phyloP scores from a whole-genome alignment of 2,329 filamentous ascomycete species.

The Trichoderma gracile region DNA sequence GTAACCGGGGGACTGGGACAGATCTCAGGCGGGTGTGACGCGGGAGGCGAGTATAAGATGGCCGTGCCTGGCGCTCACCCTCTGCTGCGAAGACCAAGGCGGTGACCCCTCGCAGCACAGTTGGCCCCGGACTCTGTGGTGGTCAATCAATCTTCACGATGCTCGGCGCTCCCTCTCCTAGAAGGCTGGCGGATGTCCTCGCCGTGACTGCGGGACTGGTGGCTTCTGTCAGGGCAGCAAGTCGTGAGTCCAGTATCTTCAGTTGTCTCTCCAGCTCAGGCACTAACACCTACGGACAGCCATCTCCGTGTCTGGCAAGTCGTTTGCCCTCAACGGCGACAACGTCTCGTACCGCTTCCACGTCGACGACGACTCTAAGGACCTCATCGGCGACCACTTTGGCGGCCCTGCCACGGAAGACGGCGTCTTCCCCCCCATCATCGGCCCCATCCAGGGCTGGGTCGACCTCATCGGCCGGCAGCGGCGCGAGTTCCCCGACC shows the following conservation, averaged over 20 bases:
- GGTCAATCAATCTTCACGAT: constrained; percentile 2
- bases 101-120: not conserved
- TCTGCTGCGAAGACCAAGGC: not conserved
- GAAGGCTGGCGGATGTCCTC: constrained; percentile 11
- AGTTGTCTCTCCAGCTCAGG: not conserved
- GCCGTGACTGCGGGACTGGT: constrained; percentile 15
- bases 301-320: constrained; percentile 54
- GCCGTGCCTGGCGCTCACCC: not conserved
- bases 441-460: constrained; percentile 51
- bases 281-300: constrained; percentile 33
- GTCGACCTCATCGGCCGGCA: constrained; percentile 50
- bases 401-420: constrained; percentile 57
- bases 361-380: constrained; percentile 56
- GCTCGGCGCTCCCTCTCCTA: constrained; percentile 9
- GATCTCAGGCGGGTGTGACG: not conserved
- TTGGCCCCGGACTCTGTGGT: not conserved
- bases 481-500: constrained; percentile 64
- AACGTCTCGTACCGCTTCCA: constrained; percentile 64
- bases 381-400: constrained; percentile 63
- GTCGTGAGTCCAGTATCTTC: constrained; percentile 6
- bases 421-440: constrained; percentile 42
- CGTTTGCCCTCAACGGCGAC: constrained; percentile 58
- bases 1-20: not conserved
- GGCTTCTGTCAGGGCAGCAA: constrained; percentile 10
- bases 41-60: constrained; percentile 7